Conservation (phyloP, 139 green algal species). For the Chlorella ohadii region DNA sequence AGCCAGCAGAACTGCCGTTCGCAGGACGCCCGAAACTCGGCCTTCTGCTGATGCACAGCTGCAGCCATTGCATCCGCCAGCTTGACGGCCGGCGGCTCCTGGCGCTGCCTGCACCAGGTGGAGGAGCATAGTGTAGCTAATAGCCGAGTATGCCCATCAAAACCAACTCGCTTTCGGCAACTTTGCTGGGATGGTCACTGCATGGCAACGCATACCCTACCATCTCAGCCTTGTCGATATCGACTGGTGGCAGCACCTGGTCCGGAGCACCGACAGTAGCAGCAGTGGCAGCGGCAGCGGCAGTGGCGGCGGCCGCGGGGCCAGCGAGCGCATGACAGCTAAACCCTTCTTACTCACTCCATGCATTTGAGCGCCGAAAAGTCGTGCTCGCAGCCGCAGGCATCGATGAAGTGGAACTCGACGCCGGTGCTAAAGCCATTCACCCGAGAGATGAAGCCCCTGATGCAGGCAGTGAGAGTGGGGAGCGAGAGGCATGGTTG, state of each 20-base stretch:
- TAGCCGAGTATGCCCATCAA: no score
- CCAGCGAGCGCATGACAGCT: no score
- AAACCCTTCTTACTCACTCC: not conserved
- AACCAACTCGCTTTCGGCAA: no score
- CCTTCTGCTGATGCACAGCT: not conserved
- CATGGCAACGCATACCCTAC: no score
- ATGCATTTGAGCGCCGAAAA: not conserved
- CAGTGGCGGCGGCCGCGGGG: no score
- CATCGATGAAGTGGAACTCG: slow-evolving; percentile 2
- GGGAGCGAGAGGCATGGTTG: no score
- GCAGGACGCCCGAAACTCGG: not conserved
- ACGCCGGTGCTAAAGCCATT: not conserved
- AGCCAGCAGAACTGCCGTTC: not conserved
- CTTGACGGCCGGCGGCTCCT: not conserved
- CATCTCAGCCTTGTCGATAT: no score
- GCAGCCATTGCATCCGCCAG: not conserved
- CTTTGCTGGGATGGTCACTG: no score
- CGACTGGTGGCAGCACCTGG: no score
- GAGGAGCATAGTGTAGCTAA: no score
- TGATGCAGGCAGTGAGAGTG: not conserved
- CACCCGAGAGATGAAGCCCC: not conserved
- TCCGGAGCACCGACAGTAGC: no score
- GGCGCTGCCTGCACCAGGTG: not conserved
- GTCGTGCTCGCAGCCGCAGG: not conserved
- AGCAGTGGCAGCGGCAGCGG: no score